Conservation (phyloP, 805 yeast species). For the Cyberlindnera sargentensis region DNA sequence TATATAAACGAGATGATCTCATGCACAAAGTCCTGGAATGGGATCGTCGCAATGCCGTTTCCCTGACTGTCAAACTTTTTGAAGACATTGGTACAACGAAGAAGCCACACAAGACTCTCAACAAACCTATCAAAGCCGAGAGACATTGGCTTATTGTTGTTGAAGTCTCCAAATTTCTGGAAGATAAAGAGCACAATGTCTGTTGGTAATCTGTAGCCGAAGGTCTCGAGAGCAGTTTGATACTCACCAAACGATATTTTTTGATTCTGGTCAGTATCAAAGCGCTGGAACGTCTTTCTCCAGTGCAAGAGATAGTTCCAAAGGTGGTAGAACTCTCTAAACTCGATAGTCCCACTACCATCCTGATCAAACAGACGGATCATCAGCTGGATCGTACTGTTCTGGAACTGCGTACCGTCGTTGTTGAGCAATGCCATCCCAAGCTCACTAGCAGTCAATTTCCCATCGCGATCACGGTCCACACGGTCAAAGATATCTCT, state of each 20-base stretch:
- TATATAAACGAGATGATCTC: conserved; percentile 31
- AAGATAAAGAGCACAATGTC: conserved; percentile 53
- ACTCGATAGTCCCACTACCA: conserved; percentile 36
- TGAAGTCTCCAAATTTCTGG: conserved; percentile 41
- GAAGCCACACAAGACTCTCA: conserved; percentile 69
- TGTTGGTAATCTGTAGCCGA: conserved; percentile 56
- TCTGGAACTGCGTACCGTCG: conserved; percentile 55
- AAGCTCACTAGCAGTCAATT: conserved; percentile 49
- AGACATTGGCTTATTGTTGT: conserved; percentile 26
- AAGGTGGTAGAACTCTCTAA: conserved; percentile 57
- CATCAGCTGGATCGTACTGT: conserved; percentile 55
- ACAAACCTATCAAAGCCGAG: conserved; percentile 77
- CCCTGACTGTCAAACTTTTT: conserved; percentile 69
- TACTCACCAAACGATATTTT: conserved; percentile 62
- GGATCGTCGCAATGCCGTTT: conserved; percentile 64
- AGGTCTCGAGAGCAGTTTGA: conserved; percentile 51
- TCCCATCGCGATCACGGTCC: conserved; percentile 48
- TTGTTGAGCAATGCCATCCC: conserved; percentile 53
- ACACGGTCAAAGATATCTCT: conserved; percentile 46
- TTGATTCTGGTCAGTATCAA: conserved; percentile 52
- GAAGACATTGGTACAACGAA: conserved; percentile 72
- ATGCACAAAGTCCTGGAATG: conserved; percentile 59
- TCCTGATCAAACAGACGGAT: conserved; percentile 54
- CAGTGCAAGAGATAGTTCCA: conserved; percentile 67
- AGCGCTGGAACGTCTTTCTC: conserved; percentile 54